Base-by-base conservation (phyloP, 2,329 filamentous ascomycete species). In the Tolypocladium ophioglossoides region DNA sequence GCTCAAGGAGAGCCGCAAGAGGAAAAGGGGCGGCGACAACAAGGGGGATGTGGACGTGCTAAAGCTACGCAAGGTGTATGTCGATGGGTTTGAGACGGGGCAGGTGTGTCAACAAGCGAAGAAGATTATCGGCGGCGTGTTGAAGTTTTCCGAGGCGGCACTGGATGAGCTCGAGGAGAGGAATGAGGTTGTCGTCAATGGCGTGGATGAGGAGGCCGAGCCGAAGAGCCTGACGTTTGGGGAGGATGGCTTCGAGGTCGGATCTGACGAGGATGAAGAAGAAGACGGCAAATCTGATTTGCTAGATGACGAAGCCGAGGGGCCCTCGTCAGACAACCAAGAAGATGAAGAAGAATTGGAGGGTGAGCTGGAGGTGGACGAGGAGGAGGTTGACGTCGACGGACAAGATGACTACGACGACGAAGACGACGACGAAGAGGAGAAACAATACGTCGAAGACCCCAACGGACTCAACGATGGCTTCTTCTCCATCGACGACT, bases 401-500 rank as follows among this genome's bases (percentile, higher is more conserved):
- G 71, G 72, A 4, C 52, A 54, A 11, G 62, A 72, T 24, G 66
- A 66, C 16, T 64, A 68, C 6, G 66, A 67, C n/a, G 68, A 69
- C 4, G 63, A 66, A 1, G 70, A 68, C 2, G 70, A 68, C 6
- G 63, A 63, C 3, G 71, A 70, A 0, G 72, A 74, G 1, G 72
- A 73, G 1, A 68, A 78, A 0, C 77, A 78, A 2, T 75, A 73
- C 1, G 71, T 71, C 12, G 73, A 77, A 4, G 77, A 97, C 64
- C 84, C 84, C 4, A 79, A 94, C 65, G 90, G 91, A 8, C 81
- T 99, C 35, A 97, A 99, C 64, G 94, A 99, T 66, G 92, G 91
- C 6, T 99, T 99, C 74, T 99, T 99, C 73, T 95, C 90, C 18
- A 92, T 99, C 63, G 91, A 97, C 64, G 85, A 95, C 56, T 99